These are phyloP conservation scores for Globisporangium echinulatum DNA, from an alignment of 352 stramenopile species.

Conservation along the genomic window DNA sequence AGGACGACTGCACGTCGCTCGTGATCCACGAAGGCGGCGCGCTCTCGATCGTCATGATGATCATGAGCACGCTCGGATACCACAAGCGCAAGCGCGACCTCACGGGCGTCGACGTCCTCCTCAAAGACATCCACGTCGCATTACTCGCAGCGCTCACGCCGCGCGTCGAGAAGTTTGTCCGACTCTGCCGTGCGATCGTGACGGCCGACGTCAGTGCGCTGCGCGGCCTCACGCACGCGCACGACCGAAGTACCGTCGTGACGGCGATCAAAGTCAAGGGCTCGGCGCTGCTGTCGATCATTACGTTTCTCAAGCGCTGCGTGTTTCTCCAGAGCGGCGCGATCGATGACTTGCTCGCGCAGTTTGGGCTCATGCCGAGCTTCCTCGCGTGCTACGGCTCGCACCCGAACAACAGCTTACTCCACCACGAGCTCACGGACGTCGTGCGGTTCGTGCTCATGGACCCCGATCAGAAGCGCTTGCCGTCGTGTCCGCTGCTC, in stretches of 20 bases:
- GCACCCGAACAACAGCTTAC: conserved; percentile 74
- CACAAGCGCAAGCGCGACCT: conserved; percentile 81
- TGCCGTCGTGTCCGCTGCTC: conserved; percentile 67
- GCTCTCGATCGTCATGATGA: conserved; percentile 84
- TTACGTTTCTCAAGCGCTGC: conserved; percentile 82
- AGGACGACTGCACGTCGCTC: conserved; percentile 43
- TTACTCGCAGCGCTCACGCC: conserved; percentile 49
- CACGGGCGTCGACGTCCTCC: conserved; percentile 53
- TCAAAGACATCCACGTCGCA: conserved; percentile 38
- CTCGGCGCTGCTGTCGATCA: conserved; percentile 63
- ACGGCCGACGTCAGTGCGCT: conserved; percentile 38
- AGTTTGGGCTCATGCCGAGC: conserved; percentile 75
- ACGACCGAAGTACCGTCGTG: conserved; percentile 21
- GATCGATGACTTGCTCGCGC: conserved; percentile 61
- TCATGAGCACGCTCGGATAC: conserved; percentile 80
- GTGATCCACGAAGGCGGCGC: conserved; percentile 73
- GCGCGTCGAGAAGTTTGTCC: conserved; percentile 76
- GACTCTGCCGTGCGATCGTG: conserved; percentile 63
- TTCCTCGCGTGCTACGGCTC: conserved; percentile 73
- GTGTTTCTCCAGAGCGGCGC: conserved; percentile 74
- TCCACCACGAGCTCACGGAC: conserved; percentile 83
- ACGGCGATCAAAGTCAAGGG: conserved; percentile 55
- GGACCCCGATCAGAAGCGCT: conserved; percentile 78
- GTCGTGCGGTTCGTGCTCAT: conserved; percentile 83
- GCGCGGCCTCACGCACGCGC: conserved; percentile 35